Conservation (phyloP, 345 rosid genomes). For the Acer saccharum region DNA sequence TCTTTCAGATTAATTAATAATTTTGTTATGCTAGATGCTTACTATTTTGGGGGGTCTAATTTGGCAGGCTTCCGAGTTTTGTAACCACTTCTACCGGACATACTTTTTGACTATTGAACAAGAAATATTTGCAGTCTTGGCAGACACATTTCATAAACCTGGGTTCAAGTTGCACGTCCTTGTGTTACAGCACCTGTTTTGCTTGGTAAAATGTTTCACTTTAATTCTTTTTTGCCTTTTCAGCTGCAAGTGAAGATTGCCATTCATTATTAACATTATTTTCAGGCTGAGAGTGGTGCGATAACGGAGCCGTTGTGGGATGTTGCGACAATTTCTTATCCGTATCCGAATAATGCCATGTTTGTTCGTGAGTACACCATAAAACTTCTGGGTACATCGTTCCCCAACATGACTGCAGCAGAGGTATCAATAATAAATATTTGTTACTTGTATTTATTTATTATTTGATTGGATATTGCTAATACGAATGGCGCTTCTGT, state of each 20-base stretch:
- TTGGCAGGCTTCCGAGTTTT: conserved; percentile 64
- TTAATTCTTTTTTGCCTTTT: not conserved
- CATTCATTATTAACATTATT: not conserved
- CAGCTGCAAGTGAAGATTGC: not conserved
- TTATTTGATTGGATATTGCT: not conserved
- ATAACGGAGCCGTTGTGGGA: conserved; percentile 97
- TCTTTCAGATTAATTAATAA: not conserved
- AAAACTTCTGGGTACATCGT: conserved; percentile 86
- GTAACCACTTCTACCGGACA: conserved; percentile 80
- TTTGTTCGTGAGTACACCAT: conserved; percentile 94
- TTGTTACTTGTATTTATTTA: not conserved
- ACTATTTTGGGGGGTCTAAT: conserved; percentile 19
- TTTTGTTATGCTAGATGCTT: conserved; percentile 17
- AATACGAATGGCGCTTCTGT: conserved; percentile 16
- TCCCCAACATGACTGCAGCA: conserved; percentile 89
- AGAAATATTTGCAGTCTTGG: conserved; percentile 93
- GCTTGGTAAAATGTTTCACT: conserved; percentile 54
- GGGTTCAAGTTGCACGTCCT: conserved; percentile 97
- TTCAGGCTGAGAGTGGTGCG: conserved; percentile 81
- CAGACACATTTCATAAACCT: conserved; percentile 98
- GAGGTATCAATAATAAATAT: conserved; percentile 49
- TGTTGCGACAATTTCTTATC: conserved; percentile 65
- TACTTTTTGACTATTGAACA: conserved; percentile 80
- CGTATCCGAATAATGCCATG: conserved; percentile 70
- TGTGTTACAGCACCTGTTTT: conserved; percentile 85